Evolutionary conservation across 2,329 filamentous ascomycete genomes (phyloP), one percentile per base, ranked within the genome.

Genomic region (Colletotrichum viniferum): DNA sequence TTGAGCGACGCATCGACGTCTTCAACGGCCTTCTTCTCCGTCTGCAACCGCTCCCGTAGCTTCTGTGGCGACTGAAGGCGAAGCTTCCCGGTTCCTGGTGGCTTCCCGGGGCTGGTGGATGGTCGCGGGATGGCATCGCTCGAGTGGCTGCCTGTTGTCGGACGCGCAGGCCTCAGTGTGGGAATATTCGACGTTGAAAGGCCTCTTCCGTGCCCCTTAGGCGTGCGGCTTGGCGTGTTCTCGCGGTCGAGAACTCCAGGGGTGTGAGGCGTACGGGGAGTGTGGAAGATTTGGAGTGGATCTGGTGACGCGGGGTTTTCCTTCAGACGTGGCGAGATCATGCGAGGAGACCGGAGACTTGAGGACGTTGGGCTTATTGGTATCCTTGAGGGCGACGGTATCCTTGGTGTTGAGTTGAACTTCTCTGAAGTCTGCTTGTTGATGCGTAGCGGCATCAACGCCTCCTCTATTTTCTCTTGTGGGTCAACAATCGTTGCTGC

Each of bases 41-140:
- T 93, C 79, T 96, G 94, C 1, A 98, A 88, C 38, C 96, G 93
- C 85, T 98, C 96, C 21, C 96, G 94, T 24, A 96, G 87, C 82
- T 94, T 96, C 79, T 94, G 93, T 0, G 93, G 89, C 16, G 91
- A 93, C 77, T 95, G 93, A 13, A 95, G 88, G 13, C 94, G 92
- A 38, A 95, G 87, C 78, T 92, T 93, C 13, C 82, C 83, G 56
- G 76, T 63, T 75, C 90, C 84, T 3, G 86, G 85, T 77, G 78
- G 80, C 69, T 85, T 88, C n/a, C 80, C 82, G 18, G 86, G 83
- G 73, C 82, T 80, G n/a, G 83, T 77, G 81, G 43, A 84, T 80
- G 79, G 79, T 12, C 78, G 75, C 10, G 73, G 73, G 21, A 76
- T 32, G 18, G 80, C 73, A 28, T 80, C 79, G 8, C 79, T 71